A percentile compares a stretch with the other conserved stretches of the same genome.
Evolutionary conservation across 495 filamentous ascomycete genomes (phyloP).

Genomic region (Aspergillus biplanus): DNA sequence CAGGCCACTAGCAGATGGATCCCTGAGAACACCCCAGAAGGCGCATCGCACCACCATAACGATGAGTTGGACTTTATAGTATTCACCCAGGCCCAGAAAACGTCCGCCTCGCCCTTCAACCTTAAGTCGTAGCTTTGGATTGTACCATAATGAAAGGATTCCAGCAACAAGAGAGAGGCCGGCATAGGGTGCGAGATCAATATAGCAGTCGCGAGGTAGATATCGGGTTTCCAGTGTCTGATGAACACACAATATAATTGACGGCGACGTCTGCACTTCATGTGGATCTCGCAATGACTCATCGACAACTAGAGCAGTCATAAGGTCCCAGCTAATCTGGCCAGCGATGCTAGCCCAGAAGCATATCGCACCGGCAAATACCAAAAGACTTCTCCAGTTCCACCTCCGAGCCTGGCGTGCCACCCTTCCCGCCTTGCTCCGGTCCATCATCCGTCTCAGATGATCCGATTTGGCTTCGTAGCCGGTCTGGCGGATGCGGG

Average conservation of each 20-base stretch:
- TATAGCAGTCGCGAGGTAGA: slow-evolving; percentile 34
- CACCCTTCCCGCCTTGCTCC: slow-evolving; percentile 54
- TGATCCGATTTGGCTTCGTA: slow-evolving; percentile 83
- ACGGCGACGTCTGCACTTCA: slow-evolving; percentile 15
- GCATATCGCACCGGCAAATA: slow-evolving; percentile 51
- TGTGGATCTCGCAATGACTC: slow-evolving; percentile 20
- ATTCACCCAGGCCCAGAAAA: slow-evolving; percentile 65
- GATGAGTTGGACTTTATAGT: slow-evolving; percentile 70
- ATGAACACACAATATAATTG: slow-evolving; percentile 34
- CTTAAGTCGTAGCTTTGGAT: slow-evolving; percentile 67
- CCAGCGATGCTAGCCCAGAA: slow-evolving; percentile 55
- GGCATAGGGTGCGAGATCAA: slow-evolving; percentile 43
- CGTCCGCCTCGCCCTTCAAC: slow-evolving; percentile 64
- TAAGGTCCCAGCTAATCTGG: slow-evolving; percentile 48
- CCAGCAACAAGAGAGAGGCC: slow-evolving; percentile 54
- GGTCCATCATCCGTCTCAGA: slow-evolving; percentile 71
- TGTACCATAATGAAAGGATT: slow-evolving; percentile 73
- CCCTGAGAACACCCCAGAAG: slow-evolving; percentile 54
- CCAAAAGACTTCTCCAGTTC: slow-evolving; percentile 56
- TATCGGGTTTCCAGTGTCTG: slow-evolving; percentile 27
- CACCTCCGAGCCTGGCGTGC: slow-evolving; percentile 40
- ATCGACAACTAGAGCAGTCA: slow-evolving; percentile 32
- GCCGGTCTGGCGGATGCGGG: slow-evolving; percentile 65
- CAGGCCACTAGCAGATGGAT: slow-evolving; percentile 48
- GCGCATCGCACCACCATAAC: slow-evolving; percentile 60